Evolutionary conservation across 1,284 basidiomycete species (phyloP), one percentile per base, ranked within the genome.

Genomic region (Pisolithus thermaeus): DNA sequence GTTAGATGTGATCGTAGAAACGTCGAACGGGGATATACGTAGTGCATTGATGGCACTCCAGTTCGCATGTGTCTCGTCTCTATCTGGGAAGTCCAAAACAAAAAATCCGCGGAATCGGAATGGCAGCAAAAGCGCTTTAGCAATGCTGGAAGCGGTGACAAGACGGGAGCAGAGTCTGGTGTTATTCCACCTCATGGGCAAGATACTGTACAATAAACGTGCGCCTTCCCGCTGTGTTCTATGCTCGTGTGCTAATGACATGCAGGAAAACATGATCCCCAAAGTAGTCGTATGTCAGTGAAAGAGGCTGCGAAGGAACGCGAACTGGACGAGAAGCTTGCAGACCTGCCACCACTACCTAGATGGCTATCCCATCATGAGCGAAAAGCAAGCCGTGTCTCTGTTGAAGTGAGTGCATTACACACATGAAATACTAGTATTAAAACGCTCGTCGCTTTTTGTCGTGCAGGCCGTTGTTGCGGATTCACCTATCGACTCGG

Each of bases 161-260:
- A 73, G 86, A 49, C 76, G 92, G 46, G 96, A 98, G 61, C 87
- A 92, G 59, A 89, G 85, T 51, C 72, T 99, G 8, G 84, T 82
- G 3, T 72, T 99, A 38, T 99, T 98, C 62, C 97, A 98, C 70
- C 73, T 97, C 7, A 73, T 99, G 36, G 97, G 96, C 6, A 96
- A 91, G 70, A 80, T 98, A 2, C 69, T 99, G 47, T 99, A 96
- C 68, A 98, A 97, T 69, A 99, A 98, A 70, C 82, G 96, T 92
- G 52, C 53, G 81, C 70, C 4, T 49, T 27, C 52, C 14, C 18
- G 7, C 46, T 36, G 30, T 7, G 3, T 16, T 18, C 1, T 23
- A 9, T 4, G 9, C 12, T 16, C 6, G 23, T n/a, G 23, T n/a
- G 16, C 46, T 63, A 25, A 65, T 28, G 39, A 40, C 50, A 42